These are phyloP conservation scores for Thamnidium elegans DNA, from an alignment of 192 early-diverging fungal species.

Conservation along the genomic window DNA sequence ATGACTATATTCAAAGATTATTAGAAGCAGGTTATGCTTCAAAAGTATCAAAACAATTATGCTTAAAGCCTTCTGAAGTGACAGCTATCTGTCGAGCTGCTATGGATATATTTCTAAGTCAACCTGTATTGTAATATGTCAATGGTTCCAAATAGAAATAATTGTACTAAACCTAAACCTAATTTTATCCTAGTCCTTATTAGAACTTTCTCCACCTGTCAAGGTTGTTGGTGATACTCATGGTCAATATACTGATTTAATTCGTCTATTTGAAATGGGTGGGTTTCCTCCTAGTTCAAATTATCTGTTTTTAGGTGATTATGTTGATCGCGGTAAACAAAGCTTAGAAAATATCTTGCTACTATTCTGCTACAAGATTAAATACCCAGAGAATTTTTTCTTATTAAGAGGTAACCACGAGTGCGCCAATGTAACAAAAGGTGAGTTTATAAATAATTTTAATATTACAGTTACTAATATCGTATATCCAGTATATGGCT, in stretches of 20 bases:
- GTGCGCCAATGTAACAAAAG: conserved; percentile 88
- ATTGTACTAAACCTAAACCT: not conserved
- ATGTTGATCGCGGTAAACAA: conserved; percentile 97
- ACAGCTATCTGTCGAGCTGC: conserved; percentile 79
- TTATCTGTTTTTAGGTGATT: conserved; percentile 93
- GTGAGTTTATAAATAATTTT: conserved; percentile 44
- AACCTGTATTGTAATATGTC: conserved; percentile 54
- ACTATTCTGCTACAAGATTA: conserved; percentile 94
- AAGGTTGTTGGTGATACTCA: conserved; percentile 92
- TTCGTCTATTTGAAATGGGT: conserved; percentile 90
- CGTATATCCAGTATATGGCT: conserved; percentile 96
- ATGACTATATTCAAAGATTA: conserved; percentile 86
- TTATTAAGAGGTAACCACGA: conserved; percentile 97
- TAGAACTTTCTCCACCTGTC: conserved; percentile 74
- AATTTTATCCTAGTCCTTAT: conserved; percentile 40
- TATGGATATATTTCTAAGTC: conserved; percentile 87
- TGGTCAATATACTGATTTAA: conserved; percentile 91
- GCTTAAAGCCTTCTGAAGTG: conserved; percentile 84
- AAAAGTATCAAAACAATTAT: conserved; percentile 74
- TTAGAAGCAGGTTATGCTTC: conserved; percentile 73
- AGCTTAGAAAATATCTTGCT: conserved; percentile 92
- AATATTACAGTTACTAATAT: too few species aligned
- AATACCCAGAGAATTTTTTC: conserved; percentile 97
- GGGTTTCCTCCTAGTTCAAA: conserved; percentile 90
- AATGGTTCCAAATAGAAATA: not conserved